Evolutionary conservation across 2,329 filamentous ascomycete genomes (phyloP).

Genomic region (Ophiosphaerella korrae): DNA sequence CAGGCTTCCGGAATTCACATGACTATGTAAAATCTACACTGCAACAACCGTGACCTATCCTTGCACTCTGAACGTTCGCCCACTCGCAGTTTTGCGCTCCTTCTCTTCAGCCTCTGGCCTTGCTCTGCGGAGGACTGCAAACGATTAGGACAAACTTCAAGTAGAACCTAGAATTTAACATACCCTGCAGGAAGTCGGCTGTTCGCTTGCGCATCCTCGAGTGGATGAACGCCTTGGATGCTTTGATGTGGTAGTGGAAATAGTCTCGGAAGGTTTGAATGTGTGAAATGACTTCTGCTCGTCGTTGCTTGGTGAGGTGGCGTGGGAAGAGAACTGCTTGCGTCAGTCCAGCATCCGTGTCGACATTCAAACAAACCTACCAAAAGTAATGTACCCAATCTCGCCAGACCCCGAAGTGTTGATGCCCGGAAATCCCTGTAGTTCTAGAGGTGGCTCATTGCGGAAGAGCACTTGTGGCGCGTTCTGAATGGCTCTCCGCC

Average conservation of each 20-base stretch:
- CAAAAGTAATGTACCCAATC: conserved; percentile 97
- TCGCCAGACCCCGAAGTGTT: conserved; percentile 74
- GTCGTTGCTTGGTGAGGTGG: conserved; percentile 86
- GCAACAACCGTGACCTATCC: conserved; percentile 27
- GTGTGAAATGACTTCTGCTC: conserved; percentile 95
- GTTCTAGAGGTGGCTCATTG: conserved; percentile 89
- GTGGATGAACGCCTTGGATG: conserved; percentile 98
- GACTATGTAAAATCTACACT: background rate
- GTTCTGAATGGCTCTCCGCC: conserved; percentile 94
- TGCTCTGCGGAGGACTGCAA: conserved; percentile 86
- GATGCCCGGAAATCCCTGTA: conserved; percentile 86
- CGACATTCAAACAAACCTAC: conserved; percentile 56
- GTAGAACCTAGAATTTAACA: conserved; percentile 24
- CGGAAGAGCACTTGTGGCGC: conserved; percentile 96
- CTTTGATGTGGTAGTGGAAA: conserved; percentile 99
- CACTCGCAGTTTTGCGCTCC: conserved; percentile 97
- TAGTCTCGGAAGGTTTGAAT: conserved; percentile 99
- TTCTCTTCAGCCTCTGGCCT: conserved; percentile 95
- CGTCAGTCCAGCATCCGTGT: conserved; percentile 19
- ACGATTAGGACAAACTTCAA: conserved; percentile 41
- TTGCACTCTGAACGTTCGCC: conserved; percentile 81
- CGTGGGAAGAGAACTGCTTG: conserved; percentile 85
- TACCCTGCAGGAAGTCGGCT: conserved; percentile 96
- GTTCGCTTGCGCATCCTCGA: conserved; percentile 97
- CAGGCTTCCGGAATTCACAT: too few relatives aligned